Base-by-base conservation (phyloP, 225 moss, liverwort and hornwort species). In the Bryum argenteum region DNA sequence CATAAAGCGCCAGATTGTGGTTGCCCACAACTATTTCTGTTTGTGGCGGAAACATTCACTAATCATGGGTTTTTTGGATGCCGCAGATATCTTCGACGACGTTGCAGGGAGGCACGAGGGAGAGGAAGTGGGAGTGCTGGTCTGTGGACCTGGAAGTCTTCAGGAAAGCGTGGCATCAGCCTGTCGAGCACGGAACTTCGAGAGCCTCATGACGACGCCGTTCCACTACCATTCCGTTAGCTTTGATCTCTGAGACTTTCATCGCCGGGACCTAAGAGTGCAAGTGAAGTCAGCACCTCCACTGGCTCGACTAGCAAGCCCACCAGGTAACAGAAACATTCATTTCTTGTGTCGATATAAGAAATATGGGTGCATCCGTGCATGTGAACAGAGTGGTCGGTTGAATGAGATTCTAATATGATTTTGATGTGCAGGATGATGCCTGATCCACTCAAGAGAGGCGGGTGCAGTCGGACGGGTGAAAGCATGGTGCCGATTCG, bases 191-290 rank as follows among this genome's bases (percentile, higher is more conserved):
- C 75, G 67, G 48, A 82, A 19, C 84, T 84, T 69, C 16, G 33
- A 13, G 47, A 77, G 75, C 78, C 68, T 69, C 44, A 68, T 69
- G 84, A 67, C 19, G 80, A 67, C 77, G 0, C 79, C 77, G 22
- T 80, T 84, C 56, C 80, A 87, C 57, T 87, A 65, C 41, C 75
- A 88, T 45, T 77, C 88, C 8, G 79, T 79, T 61, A 85, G 84
- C 75, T 88, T 85, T 23, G 72, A 79, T 50, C 75, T 71, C 7
- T 75, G 24, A 70, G 6, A 10, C 0, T 16, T 5, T 2, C 0
- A 18, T 3, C 1, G 8, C 0, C 17, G 8, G 9, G 1, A 17
- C 21, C 21, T 26, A 59, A 71, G 12, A 42, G 62, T 33, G 33
- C 33, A 0, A 41, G 41, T 23, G 54, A 53, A 7, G 15, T 48